These are phyloP conservation scores for Volvox carteri DNA, from an alignment of 163 green algal genomes.

Conservation along the genomic window DNA sequence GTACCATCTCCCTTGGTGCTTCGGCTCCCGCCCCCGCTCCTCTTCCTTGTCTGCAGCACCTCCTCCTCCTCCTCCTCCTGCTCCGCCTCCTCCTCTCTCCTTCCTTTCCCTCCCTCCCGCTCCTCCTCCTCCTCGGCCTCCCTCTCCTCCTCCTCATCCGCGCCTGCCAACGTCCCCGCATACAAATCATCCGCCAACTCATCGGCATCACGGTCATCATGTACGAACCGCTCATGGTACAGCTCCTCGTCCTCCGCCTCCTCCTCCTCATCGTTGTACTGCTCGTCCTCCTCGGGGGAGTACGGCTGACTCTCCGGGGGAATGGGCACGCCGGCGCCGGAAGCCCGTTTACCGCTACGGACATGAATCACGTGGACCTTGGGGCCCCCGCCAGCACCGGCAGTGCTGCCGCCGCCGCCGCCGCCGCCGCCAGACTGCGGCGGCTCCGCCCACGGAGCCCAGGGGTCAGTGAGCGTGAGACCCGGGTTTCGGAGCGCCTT, in stretches of 20 bases:
- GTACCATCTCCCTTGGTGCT: too few relatives aligned
- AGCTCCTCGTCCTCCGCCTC: neutral
- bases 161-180: conserved; percentile 15
- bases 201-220: conserved; percentile 46
- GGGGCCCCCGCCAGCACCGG: too few relatives aligned
- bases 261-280: conserved; percentile 30
- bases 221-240: neutral
- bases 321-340: conserved; percentile 41
- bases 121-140: conserved; percentile 2
- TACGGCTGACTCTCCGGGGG: conserved; percentile 45
- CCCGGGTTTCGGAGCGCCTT: conserved; percentile 7
- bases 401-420: neutral
- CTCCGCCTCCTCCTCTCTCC: neutral
- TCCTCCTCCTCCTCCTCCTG: too few relatives aligned
- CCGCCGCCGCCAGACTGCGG: neutral
- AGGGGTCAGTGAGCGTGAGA: neutral
- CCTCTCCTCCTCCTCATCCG: conserved; percentile 39
- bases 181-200: conserved; percentile 52
- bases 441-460: conserved; percentile 20
- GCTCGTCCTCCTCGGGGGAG: conserved; percentile 49
- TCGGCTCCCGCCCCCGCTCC: too few relatives aligned
- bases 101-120: neutral
- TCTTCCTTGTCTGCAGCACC: too few relatives aligned
- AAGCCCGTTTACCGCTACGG: conserved; percentile 29
- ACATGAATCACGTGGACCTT: conserved; percentile 30